These are phyloP conservation scores for Candida adriatica DNA, from an alignment of 805 yeast species.

Conservation along the genomic window DNA sequence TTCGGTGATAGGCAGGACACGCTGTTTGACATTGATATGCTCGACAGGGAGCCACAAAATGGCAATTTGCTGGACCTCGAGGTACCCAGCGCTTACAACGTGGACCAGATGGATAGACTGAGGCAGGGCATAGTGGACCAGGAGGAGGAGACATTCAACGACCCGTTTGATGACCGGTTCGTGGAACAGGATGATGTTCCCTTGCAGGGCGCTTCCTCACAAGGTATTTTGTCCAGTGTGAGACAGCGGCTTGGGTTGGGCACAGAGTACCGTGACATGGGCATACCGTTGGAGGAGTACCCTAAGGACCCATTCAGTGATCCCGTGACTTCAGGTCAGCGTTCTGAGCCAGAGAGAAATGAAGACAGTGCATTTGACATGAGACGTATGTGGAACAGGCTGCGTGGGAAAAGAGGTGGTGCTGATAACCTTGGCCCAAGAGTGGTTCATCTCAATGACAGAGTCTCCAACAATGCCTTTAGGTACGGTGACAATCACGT, in stretches of 20 bases:
- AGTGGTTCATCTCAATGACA: constrained; percentile 61
- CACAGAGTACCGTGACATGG: constrained; percentile 21
- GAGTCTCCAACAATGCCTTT: constrained; percentile 42
- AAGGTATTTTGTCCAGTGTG: constrained; percentile 15
- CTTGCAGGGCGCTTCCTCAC: constrained; percentile 1
- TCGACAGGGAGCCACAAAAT: constrained; percentile 15
- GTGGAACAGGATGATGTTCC: constrained; percentile 29
- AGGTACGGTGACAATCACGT: constrained; percentile 77
- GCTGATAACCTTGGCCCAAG: constrained; percentile 42
- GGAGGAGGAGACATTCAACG: constrained; percentile 28
- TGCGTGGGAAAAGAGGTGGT: constrained; percentile 23
- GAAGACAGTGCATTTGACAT: constrained; percentile 32
- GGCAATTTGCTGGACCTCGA: constrained; percentile 5
- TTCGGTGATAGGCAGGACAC: constrained; percentile 18
- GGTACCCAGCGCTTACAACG: constrained; percentile 12
- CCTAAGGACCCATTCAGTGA: constrained; percentile 22
- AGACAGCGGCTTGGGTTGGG: constrained; percentile 19
- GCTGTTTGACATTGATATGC: constrained; percentile 33
- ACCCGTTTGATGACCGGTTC: constrained; percentile 25
- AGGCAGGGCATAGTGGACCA: constrained; percentile 25
- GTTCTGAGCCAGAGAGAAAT: constrained; percentile 19
- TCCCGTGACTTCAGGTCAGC: constrained; percentile 14
- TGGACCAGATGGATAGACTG: constrained; percentile 16
- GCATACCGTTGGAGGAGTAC: constrained; percentile 20
- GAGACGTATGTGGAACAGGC: constrained; percentile 30